Conservation (phyloP, 2,329 filamentous ascomycete species). For the Phaeosphaeriaceae sp. region DNA sequence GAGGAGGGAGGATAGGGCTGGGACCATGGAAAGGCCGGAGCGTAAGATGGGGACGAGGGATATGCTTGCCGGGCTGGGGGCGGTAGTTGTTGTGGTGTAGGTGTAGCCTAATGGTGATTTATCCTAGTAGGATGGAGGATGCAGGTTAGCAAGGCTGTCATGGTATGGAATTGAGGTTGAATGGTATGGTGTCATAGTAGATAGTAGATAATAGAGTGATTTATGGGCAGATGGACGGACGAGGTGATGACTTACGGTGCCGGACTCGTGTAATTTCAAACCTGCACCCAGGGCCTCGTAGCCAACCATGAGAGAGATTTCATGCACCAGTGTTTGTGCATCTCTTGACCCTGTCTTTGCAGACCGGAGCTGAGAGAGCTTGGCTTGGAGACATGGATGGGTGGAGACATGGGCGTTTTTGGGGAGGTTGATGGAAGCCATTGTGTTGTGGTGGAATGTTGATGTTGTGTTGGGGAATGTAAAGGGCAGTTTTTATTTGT, state of each 20-base stretch:
- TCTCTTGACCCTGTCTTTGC: slow-evolving; percentile 72
- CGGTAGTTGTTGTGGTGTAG: slow-evolving; percentile 70
- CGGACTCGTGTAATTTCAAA: slow-evolving; percentile 63
- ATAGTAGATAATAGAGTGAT: slow-evolving; percentile 2
- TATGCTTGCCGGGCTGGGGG: slow-evolving; percentile 69
- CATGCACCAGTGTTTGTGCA: slow-evolving; percentile 81
- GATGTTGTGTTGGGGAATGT: too few relatives aligned
- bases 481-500: background rate
- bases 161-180: background rate
- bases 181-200: slow-evolving; percentile 2
- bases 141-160: slow-evolving; percentile 1
- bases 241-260: slow-evolving; percentile 63
- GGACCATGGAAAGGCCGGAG: slow-evolving; percentile 89
- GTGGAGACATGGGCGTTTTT: slow-evolving; percentile 74
- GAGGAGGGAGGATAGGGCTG: slow-evolving; percentile 83
- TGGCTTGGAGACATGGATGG: slow-evolving; percentile 85
- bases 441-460: too few relatives aligned
- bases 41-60: slow-evolving; percentile 92
- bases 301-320: slow-evolving; percentile 82
- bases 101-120: slow-evolving; percentile 78
- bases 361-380: slow-evolving; percentile 88
- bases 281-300: slow-evolving; percentile 77
- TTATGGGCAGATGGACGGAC: background rate
- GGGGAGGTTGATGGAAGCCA: slow-evolving; percentile 51
- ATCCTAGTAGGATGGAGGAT: slow-evolving; percentile 60